Evolutionary conservation across 2,329 filamentous ascomycete species (phyloP).

Genomic region (Phyllosticta citriasiana): DNA sequence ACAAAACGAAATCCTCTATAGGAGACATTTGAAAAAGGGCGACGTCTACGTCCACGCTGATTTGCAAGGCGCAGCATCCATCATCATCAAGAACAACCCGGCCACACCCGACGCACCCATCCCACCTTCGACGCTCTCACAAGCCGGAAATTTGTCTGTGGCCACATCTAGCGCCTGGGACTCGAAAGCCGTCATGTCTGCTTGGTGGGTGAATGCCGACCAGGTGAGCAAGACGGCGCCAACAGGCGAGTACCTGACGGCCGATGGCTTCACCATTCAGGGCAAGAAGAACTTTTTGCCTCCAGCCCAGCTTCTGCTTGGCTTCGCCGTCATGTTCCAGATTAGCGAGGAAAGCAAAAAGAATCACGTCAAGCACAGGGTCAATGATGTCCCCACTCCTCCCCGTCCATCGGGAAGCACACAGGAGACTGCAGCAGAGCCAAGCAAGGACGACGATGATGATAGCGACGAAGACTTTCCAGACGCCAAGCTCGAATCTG

Average conservation of each 20-base stretch:
- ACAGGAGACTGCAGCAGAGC: slow-evolving; percentile 14
- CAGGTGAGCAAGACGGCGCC: slow-evolving; percentile 81
- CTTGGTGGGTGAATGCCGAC: slow-evolving; percentile 88
- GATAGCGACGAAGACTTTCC: slow-evolving; percentile 38
- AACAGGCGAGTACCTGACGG: slow-evolving; percentile 67
- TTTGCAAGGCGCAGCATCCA: slow-evolving; percentile 68
- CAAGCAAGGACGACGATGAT: slow-evolving; percentile 20
- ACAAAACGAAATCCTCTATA: slow-evolving; percentile 89
- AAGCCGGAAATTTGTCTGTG: slow-evolving; percentile 78
- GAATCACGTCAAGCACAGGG: slow-evolving; percentile 66
- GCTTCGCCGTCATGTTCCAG: slow-evolving; percentile 78
- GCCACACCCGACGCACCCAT: slow-evolving; percentile 73
- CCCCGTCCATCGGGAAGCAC: slow-evolving; percentile 12
- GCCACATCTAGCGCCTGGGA: slow-evolving; percentile 90
- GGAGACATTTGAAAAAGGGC: slow-evolving; percentile 72
- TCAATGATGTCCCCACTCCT: slow-evolving; percentile 30
- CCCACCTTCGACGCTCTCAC: slow-evolving; percentile 79
- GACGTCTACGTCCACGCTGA: slow-evolving; percentile 92
- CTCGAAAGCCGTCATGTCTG: slow-evolving; percentile 87
- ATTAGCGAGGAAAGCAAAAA: slow-evolving; percentile 81
- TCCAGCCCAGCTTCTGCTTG: slow-evolving; percentile 76
- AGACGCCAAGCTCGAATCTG: slow-evolving; percentile 29
- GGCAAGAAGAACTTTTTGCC: slow-evolving; percentile 89
- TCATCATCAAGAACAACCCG: slow-evolving; percentile 82
- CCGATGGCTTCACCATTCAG: slow-evolving; percentile 68